Conservation (phyloP, 345 rosid species). For the Arabis alpina region DNA sequence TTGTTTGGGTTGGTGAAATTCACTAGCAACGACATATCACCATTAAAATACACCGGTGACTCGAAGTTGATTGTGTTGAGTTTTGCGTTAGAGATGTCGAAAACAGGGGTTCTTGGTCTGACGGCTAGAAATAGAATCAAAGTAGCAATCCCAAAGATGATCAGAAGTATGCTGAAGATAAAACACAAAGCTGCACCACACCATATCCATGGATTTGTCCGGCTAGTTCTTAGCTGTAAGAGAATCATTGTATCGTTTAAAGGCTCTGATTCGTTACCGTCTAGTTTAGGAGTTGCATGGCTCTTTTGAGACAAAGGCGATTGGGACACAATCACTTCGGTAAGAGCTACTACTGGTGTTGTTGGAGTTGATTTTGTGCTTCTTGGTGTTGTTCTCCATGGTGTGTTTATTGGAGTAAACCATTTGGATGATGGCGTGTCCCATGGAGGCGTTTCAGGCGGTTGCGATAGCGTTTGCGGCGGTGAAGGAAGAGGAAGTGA, state of each 20-base stretch:
- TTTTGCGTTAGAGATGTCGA: conserved; percentile 71
- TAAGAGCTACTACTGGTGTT: conserved; percentile 43
- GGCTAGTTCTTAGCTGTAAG: conserved; percentile 50
- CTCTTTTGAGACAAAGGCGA: conserved; percentile 39
- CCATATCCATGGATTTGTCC: conserved; percentile 73
- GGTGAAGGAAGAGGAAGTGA: conserved; percentile 41
- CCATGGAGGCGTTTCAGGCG: conserved; percentile 47
- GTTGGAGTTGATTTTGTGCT: conserved; percentile 35
- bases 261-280: conserved; percentile 39
- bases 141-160: conserved; percentile 81
- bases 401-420: conserved; percentile 42
- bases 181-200: conserved; percentile 73
- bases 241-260: conserved; percentile 30
- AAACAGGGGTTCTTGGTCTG: conserved; percentile 70
- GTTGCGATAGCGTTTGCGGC: conserved; percentile 29
- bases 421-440: conserved; percentile 43
- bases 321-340: conserved; percentile 51
- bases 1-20: conserved; percentile 82
- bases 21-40: conserved; percentile 65
- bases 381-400: conserved; percentile 47
- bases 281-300: conserved; percentile 29
- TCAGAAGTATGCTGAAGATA: conserved; percentile 72
- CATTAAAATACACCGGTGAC: conserved; percentile 78
- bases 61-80: conserved; percentile 81
- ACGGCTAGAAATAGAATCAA: conserved; percentile 62